Conservation (phyloP, 73 alveolate species). For the Stentor coeruleus region DNA sequence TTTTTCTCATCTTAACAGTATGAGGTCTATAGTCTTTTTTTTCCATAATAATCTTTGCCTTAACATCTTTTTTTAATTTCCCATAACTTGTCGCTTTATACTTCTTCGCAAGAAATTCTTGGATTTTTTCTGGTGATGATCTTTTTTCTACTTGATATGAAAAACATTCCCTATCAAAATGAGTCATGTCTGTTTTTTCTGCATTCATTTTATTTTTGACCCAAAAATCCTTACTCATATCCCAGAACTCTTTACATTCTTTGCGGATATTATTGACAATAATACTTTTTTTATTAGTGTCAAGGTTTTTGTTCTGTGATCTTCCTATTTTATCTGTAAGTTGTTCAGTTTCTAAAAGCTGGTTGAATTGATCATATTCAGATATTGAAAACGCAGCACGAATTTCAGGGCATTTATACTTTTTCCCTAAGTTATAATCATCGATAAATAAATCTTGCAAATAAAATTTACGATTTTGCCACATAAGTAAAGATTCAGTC, state of each 20-base stretch:
- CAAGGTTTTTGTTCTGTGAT: neutral
- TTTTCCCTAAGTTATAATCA: neutral
- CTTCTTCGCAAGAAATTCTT: neutral
- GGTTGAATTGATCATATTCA: neutral
- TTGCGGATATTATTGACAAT: neutral
- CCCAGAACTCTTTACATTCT: conserved; percentile 17
- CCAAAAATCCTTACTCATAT: neutral
- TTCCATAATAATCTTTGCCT: neutral
- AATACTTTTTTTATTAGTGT: neutral
- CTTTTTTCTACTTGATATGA: neutral
- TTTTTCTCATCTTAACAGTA: neutral
- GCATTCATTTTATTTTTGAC: neutral
- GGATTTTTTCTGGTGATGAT: neutral
- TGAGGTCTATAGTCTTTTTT: conserved; percentile 1
- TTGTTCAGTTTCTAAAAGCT: neutral
- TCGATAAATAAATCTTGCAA: neutral
- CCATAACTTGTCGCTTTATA: neutral
- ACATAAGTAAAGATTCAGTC: neutral
- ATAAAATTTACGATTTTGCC: neutral
- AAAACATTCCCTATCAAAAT: neutral
- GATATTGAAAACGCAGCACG: neutral
- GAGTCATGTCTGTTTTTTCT: neutral
- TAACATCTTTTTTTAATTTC: neutral
- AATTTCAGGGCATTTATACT: neutral
- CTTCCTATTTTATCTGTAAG: neutral